These are phyloP conservation scores for Cephaloascus fragrans DNA, from an alignment of 805 yeast genomes.

Conservation along the genomic window DNA sequence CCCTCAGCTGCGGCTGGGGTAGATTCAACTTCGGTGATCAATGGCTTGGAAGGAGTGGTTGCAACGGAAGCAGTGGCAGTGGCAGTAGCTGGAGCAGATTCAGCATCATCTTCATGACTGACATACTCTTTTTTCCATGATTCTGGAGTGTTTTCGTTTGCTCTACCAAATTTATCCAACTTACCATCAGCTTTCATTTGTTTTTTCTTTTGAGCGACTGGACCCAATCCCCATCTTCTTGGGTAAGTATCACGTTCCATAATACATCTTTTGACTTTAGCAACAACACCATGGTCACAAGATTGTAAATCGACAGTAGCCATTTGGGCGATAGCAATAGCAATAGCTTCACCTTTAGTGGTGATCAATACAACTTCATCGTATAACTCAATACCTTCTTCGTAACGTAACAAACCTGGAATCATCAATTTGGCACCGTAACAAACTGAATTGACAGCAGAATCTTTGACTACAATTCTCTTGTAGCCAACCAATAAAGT, in stretches of 20 bases:
- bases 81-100: slow-evolving; percentile 45
- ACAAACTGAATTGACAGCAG: slow-evolving; percentile 96
- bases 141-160: slow-evolving; percentile 88
- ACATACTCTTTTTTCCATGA: slow-evolving; percentile 84
- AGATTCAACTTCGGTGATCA: slow-evolving; percentile 29
- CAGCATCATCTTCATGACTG: slow-evolving; percentile 54
- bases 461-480: slow-evolving; percentile 87
- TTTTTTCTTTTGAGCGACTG: slow-evolving; percentile 97
- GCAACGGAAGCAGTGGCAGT: slow-evolving; percentile 26
- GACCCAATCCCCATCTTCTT: slow-evolving; percentile 99
- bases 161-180: slow-evolving; percentile 91
- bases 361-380: slow-evolving; percentile 98
- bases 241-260: slow-evolving; percentile 99
- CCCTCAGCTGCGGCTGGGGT: slow-evolving; percentile 15
- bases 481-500: slow-evolving; percentile 89
- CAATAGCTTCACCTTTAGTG: slow-evolving; percentile 99
- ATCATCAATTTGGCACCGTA: slow-evolving; percentile 99
- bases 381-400: slow-evolving; percentile 92
- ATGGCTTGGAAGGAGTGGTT: slow-evolving; percentile 37
- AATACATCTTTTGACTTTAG: slow-evolving; percentile 97
- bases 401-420: slow-evolving; percentile 96
- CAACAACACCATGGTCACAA: slow-evolving; percentile 98
- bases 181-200: slow-evolving; percentile 96
- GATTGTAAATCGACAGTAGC: slow-evolving; percentile 92
- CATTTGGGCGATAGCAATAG: slow-evolving; percentile 98